A percentile compares a stretch with the other conserved stretches of the same genome.
These are phyloP conservation scores for Diaporthe sp. DNA, from an alignment of 2,329 filamentous ascomycete genomes.

Conservation along the genomic window DNA sequence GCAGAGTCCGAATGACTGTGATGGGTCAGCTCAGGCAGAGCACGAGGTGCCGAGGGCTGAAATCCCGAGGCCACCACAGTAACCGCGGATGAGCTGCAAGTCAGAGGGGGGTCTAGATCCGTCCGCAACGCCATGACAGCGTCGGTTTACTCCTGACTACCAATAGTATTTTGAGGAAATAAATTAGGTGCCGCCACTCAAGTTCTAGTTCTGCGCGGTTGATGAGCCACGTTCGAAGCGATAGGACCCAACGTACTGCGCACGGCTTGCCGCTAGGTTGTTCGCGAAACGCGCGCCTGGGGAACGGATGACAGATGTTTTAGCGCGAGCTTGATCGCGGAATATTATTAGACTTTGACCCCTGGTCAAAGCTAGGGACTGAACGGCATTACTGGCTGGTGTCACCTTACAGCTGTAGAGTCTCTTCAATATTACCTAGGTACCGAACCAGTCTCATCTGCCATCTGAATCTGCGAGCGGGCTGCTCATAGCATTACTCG, in stretches of 20 bases:
- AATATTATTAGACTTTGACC: not conserved
- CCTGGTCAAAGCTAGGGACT: not conserved
- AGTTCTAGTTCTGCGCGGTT: not conserved
- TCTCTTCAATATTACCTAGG: not conserved
- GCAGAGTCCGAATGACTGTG: not conserved
- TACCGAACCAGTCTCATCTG: not conserved
- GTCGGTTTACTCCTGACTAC: not conserved
- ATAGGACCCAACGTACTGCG: not conserved
- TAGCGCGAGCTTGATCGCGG: slow-evolving; percentile 12
- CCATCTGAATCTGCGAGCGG: not conserved
- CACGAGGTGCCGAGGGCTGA: not conserved
- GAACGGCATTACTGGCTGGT: not conserved
- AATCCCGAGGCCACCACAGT: not conserved
- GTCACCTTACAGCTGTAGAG: not conserved
- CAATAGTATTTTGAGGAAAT: not conserved
- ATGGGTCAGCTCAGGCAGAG: not conserved
- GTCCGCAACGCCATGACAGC: not conserved
- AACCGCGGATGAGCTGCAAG: not conserved
- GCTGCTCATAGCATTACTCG: too few relatives aligned
- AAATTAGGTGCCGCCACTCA: not conserved
- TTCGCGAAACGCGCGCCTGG: slow-evolving; percentile 29
- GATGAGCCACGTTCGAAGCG: not conserved
- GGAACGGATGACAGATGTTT: slow-evolving; percentile 27
- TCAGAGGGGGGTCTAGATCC: slow-evolving; percentile 4
- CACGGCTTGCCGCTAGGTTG: slow-evolving; percentile 26